Base-by-base conservation (phyloP, 306 rosid genomes). In the Castanea mollissima region DNA sequence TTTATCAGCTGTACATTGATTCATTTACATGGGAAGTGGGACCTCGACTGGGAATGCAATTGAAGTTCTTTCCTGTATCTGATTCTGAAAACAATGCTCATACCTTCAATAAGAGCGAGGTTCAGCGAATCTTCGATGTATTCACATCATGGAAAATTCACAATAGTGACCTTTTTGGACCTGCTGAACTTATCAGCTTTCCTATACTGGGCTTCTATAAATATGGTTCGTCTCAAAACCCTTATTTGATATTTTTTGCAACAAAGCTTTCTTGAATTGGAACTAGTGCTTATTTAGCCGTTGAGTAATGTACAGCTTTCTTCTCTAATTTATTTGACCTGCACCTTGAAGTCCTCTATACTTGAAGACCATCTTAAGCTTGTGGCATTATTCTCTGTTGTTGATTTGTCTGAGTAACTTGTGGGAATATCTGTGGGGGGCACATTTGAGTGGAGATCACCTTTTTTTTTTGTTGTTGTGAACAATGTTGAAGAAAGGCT, bases 11-110 rank as follows among this genome's bases (percentile, higher is more conserved):
- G 73, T 81, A 87, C 71, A 78, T 89, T 86, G 77, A n/a, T 69
- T 78, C 80, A 7, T 81, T 81, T 84, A 23, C 1, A 19, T 90
- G 95, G 99, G 55, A 88, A 78, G 69, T 34, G 25, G 99, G 95
- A 62, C 97, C 97, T 85, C 92, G 99, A 32, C 74, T 94, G 75
- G 34, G 80, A 71, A 86, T 94, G 89, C 11, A 67, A 51, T 86
- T 94, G 88, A 92, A 91, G 86, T 69, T 94, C 64, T 92, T 91
- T 73, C 99, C 99, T 19, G 46, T 27, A 10, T 86, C 74, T 81
- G 80, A 55, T 63, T 80, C 69, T 68, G 41, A 0, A 74, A 76
- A 7, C 72, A 85, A 67, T 54, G 4, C 85, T 60, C 71, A 8
- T 23, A n/a, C 1, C 14, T 94, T 94, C 85, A 90, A 87, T 55